Evolutionary conservation across 1,284 basidiomycete species (phyloP), one percentile per base, ranked within the genome.

Genomic region (Rhodotorula glutinis): DNA sequence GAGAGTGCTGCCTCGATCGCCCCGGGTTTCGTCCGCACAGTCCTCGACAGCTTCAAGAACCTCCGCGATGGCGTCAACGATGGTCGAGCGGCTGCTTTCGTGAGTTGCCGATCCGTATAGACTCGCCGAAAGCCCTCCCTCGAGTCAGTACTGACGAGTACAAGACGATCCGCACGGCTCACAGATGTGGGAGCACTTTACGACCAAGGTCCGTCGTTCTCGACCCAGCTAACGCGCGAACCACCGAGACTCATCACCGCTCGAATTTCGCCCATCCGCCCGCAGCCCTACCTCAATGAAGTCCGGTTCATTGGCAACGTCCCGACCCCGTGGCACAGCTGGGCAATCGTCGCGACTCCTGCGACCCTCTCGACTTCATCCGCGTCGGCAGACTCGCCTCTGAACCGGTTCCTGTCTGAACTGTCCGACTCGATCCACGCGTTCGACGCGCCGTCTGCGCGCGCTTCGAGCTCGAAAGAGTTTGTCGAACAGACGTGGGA

Each of bases 241-340:
- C n/a, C n/a, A n/a, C n/a, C n/a, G n/a, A n/a, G n/a, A n/a, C n/a
- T n/a, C n/a, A n/a, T n/a, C n/a, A n/a, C n/a, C n/a, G n/a, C n/a
- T n/a, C n/a, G n/a, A n/a, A n/a, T n/a, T n/a, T n/a, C n/a, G n/a
- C n/a, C n/a, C n/a, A n/a, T n/a, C n/a, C n/a, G 21, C 14, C 11
- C 29, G 29, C 25, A 67, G 78, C 94, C 95, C 2, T 96, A 85
- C 67, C 66, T 71, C 19, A 57, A 63, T 52, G 71, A 75, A 30
- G 69, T 75, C 11, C 72, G 76, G 47, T 78, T 93, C 87, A 91
- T 95, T 71, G 91, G 90, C 23, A 86, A 85, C 8, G 88, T 92
- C 1, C 88, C 87, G 47, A 98, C 94, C 0, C 95, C 95, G 0
- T 98, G 95, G 62, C 91, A 93, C 23, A 93, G 90, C 3, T 98